Evolutionary conservation across 805 yeast species (phyloP).

Genomic region (Spathaspora hagerdaliae): DNA sequence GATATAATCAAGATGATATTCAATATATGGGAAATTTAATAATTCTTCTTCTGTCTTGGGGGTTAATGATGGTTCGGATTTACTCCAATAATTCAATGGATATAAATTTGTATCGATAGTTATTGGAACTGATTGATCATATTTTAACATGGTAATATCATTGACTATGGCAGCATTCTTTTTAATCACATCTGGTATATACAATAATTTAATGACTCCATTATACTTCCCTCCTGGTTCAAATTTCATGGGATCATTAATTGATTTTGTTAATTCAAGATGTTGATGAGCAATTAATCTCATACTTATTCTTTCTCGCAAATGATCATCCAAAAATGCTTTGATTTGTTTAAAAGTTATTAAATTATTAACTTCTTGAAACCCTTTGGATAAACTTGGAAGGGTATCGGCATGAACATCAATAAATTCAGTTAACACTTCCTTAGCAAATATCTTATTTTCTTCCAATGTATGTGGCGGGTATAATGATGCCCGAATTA

Average conservation of each 20-base stretch:
- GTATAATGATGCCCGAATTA: conserved; percentile 29
- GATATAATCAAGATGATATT: conserved; percentile 83
- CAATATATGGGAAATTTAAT: conserved; percentile 67
- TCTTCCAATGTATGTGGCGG: conserved; percentile 47
- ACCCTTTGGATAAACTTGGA: conserved; percentile 77
- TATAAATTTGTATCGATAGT: conserved; percentile 43
- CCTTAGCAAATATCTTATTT: conserved; percentile 47
- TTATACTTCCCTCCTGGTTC: conserved; percentile 54
- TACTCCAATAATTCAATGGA: conserved; percentile 25
- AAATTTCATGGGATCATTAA: conserved; percentile 28
- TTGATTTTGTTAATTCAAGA: conserved; percentile 49
- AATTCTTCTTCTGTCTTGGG: conserved; percentile 46
- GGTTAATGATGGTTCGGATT: conserved; percentile 18
- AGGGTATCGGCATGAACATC: conserved; percentile 82
- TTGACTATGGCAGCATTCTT: conserved; percentile 72
- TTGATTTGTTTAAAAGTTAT: conserved; percentile 49
- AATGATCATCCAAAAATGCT: conserved; percentile 66
- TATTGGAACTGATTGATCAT: conserved; percentile 68
- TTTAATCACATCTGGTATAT: conserved; percentile 59
- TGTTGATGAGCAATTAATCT: conserved; percentile 85
- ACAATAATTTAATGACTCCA: conserved; percentile 59
- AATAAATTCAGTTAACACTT: conserved; percentile 54
- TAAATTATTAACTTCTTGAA: conserved; percentile 56
- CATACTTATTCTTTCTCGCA: conserved; percentile 82
- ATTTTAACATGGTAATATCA: conserved; percentile 79